phyloP scores from a whole-genome alignment of 2,329 filamentous ascomycete species.

The Plenodomus biglobosus region DNA sequence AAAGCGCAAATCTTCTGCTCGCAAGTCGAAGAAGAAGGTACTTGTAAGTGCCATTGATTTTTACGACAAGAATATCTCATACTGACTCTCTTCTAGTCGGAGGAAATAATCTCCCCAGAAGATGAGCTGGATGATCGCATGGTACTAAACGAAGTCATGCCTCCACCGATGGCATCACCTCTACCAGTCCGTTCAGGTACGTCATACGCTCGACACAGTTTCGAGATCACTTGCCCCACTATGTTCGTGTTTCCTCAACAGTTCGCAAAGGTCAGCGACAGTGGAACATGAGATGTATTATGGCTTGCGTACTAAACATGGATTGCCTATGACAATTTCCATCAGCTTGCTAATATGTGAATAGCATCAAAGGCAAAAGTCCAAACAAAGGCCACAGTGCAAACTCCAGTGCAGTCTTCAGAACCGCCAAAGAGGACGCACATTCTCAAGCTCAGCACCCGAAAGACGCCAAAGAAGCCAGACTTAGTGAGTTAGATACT shows the following conservation, averaged over 20 bases:
- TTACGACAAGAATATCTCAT: background rate
- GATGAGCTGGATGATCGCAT: constrained; percentile 32
- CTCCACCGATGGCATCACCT: constrained; percentile 18
- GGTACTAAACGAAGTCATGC: constrained; percentile 17
- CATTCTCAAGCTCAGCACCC: constrained; percentile 23
- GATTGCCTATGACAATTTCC: background rate
- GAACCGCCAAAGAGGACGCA: constrained; percentile 25
- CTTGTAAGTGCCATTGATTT: constrained; percentile 25
- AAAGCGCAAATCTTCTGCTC: constrained; percentile 27
- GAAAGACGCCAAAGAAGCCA: constrained; percentile 28
- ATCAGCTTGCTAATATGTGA: constrained; percentile 2
- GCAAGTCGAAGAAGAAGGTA: constrained; percentile 34
- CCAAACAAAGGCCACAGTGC: background rate
- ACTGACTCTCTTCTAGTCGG: constrained; percentile 23
- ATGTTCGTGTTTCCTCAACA: background rate
- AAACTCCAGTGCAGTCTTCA: constrained; percentile 2
- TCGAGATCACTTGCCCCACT: constrained; percentile 5
- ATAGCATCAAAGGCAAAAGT: constrained; percentile 17
- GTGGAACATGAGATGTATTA: background rate
- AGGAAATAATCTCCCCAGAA: constrained; percentile 34
- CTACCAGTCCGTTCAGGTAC: constrained; percentile 32
- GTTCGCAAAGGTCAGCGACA: background rate
- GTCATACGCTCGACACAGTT: constrained; percentile 14
- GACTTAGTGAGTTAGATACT: constrained; percentile 17
- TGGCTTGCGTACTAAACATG: background rate